A percentile compares a stretch with the other conserved stretches of the same genome.
Evolutionary conservation across 2,329 filamentous ascomycete species (phyloP).

Genomic region (Aspergillus texensis): DNA sequence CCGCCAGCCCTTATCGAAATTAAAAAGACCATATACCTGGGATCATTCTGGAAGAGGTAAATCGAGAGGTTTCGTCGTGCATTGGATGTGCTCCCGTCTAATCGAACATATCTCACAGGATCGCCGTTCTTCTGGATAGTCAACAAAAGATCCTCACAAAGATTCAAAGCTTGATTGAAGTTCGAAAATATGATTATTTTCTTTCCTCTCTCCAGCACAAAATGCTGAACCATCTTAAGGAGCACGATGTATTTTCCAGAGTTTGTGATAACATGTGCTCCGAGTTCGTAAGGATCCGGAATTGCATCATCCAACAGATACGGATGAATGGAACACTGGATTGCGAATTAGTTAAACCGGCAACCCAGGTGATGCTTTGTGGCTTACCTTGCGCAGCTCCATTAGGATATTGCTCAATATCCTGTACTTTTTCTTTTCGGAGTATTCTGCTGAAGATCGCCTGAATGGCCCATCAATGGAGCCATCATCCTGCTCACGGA

Average conservation of each 20-base stretch:
- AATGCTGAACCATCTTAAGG: slow-evolving; percentile 44
- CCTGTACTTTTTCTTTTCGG: slow-evolving; percentile 33
- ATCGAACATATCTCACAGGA: slow-evolving; percentile 50
- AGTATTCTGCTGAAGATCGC: background rate
- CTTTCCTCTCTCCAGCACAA: slow-evolving; percentile 25
- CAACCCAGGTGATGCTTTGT: background rate
- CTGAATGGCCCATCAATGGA: background rate
- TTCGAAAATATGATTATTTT: slow-evolving; percentile 62
- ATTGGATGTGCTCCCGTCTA: slow-evolving; percentile 54
- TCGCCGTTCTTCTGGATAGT: slow-evolving; percentile 47
- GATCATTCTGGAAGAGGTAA: slow-evolving; percentile 55
- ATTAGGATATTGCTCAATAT: slow-evolving; percentile 52
- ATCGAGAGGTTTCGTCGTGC: slow-evolving; percentile 57
- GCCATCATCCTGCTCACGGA: background rate
- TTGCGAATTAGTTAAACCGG: background rate
- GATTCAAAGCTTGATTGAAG: slow-evolving; percentile 55
- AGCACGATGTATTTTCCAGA: slow-evolving; percentile 61
- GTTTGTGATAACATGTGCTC: slow-evolving; percentile 52
- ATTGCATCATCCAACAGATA: slow-evolving; percentile 53
- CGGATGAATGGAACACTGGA: slow-evolving; percentile 55
- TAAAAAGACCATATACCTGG: slow-evolving; percentile 57
- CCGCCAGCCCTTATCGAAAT: slow-evolving; percentile 60
- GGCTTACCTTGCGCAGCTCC: slow-evolving; percentile 53
- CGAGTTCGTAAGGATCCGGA: slow-evolving; percentile 46
- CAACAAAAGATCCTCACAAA: slow-evolving; percentile 54